phyloP scores from a whole-genome alignment of 2,329 filamentous ascomycete species.

The Cladophialophora exuberans region DNA sequence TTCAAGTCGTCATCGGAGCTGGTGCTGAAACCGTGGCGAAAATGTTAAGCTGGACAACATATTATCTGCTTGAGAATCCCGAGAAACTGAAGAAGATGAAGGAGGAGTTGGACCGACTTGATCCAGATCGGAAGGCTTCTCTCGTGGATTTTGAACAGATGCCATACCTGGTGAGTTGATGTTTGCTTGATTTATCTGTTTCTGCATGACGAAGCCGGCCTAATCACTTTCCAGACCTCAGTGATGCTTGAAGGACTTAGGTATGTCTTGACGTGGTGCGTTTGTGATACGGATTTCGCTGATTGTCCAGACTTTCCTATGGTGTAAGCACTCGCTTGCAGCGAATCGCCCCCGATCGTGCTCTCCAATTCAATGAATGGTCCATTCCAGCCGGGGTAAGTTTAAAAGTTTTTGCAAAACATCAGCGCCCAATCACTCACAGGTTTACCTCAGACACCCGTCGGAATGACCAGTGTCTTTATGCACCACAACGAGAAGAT shows the following conservation, averaged over 20 bases:
- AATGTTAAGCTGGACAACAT: slow-evolving; percentile 25
- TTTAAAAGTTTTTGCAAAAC: no score
- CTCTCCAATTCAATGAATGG: slow-evolving; percentile 25
- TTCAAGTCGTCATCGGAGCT: not conserved
- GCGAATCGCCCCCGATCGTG: slow-evolving; percentile 23
- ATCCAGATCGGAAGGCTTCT: slow-evolving; percentile 13
- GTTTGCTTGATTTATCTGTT: no score
- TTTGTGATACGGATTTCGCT: no score
- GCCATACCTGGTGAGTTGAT: slow-evolving; percentile 35
- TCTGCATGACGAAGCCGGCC: no score
- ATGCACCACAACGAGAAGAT: slow-evolving; percentile 36
- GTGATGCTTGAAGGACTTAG: slow-evolving; percentile 38
- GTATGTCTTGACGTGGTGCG: no score
- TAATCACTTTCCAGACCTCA: slow-evolving; percentile 33
- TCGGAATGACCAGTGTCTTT: slow-evolving; percentile 33
- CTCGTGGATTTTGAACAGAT: slow-evolving; percentile 33
- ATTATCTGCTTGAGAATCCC: slow-evolving; percentile 34
- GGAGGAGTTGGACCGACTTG: slow-evolving; percentile 11
- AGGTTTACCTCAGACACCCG: no score
- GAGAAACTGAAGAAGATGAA: slow-evolving; percentile 11
- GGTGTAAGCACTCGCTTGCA: slow-evolving; percentile 36
- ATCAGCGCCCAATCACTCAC: no score
- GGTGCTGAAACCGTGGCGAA: not conserved
- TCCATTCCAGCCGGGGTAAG: slow-evolving; percentile 31
- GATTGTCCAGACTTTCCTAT: slow-evolving; percentile 32